Percentiles rank a stretch among this genome's conserved stretches.
Conservation (phyloP, 768 basidiomycete genomes). For the Pholiota molesta region DNA sequence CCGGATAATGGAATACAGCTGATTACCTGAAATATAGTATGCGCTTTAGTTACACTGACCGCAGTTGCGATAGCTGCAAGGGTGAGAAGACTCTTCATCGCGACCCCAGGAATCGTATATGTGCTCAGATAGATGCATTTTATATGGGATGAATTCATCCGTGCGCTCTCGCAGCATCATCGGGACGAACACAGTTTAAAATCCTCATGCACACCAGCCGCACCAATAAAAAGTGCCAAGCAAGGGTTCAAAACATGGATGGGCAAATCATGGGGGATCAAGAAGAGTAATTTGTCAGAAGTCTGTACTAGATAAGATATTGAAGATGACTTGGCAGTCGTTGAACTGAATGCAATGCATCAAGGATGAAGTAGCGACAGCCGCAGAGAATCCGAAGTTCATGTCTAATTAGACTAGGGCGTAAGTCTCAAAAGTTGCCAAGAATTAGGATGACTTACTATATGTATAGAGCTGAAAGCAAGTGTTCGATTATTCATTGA, state of each 20-base stretch:
- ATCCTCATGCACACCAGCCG: neutral
- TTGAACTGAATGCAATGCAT: neutral
- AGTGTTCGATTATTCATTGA: too few species aligned
- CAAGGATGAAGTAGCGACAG: neutral
- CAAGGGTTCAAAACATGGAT: neutral
- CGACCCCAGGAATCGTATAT: constrained; percentile 3
- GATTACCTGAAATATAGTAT: constrained; percentile 56
- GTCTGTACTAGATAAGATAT: neutral
- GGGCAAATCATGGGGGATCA: neutral
- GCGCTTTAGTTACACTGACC: constrained; percentile 32
- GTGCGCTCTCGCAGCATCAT: neutral
- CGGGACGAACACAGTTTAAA: neutral
- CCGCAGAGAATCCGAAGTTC: constrained; percentile 25
- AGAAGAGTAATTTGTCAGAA: neutral
- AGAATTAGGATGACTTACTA: neutral
- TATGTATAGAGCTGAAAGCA: too few species aligned
- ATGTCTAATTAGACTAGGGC: neutral
- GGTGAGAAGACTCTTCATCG: constrained; percentile 27
- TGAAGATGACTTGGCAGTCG: neutral
- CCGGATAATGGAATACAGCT: neutral
- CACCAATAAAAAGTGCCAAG: neutral
- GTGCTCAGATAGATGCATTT: neutral
- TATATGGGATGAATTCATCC: neutral
- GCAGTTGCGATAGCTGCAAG: constrained; percentile 30
- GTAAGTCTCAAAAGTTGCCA: neutral